Base-by-base conservation (phyloP, 345 rosid species). In the Acer negundo region DNA sequence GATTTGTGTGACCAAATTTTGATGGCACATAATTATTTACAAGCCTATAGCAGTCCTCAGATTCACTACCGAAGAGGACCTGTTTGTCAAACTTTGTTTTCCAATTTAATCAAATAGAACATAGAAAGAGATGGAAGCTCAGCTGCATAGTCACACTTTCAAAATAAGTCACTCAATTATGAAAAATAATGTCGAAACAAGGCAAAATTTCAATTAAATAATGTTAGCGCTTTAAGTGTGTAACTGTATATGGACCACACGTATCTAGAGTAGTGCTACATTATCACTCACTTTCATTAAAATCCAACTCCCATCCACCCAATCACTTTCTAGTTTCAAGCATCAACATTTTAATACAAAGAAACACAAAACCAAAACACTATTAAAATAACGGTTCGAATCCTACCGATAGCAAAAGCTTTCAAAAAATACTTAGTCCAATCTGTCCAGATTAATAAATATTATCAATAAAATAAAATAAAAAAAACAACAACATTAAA, bases 311-410 rank as follows among this genome's bases (percentile, higher is more conserved):
- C 1, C 28, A 26, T 26, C 28, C 28, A 26, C 28, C 28, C 1
- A 26, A 26, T 26, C 28, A 26, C 28, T 26, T 26, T 26, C 28
- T 26, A 51, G 12, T 72, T 38, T 44, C 46, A 56, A 35, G 28
- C 68, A 47, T 49, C 67, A 69, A 3, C 72, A 66, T 31, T 61
- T 35, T n/a, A 65, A 49, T 55, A 58, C 19, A 23, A 55, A 46
- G 56, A 26, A 58, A n/a, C 61, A 58, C 24, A n/a, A 8, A 58
- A 19, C 0, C 16, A 66, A n/a, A 66, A n/a, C 19, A 22, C 53
- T n/a, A n/a, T n/a, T n/a, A n/a, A n/a, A n/a, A n/a, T n/a, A n/a
- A n/a, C n/a, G n/a, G n/a, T n/a, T n/a, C n/a, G n/a, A n/a, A n/a
- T n/a, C n/a, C n/a, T n/a, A n/a, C n/a, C n/a, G n/a, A n/a, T n/a